phyloP scores from a whole-genome alignment of 345 rosid species.

The Eutrema yunnanense region DNA sequence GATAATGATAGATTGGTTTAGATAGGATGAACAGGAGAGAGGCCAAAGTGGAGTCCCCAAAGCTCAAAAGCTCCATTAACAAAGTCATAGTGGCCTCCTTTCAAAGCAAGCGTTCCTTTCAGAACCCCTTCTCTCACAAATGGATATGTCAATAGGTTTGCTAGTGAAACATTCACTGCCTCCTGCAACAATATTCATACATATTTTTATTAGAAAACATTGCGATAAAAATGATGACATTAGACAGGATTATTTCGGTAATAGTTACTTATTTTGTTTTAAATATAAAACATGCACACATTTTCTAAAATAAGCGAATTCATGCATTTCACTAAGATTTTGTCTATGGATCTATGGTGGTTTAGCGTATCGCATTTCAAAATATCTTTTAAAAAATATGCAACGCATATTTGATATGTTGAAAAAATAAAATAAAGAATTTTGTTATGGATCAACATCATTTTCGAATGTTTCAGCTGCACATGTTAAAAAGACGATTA shows the following conservation, averaged over 20 bases:
- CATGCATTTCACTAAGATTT: background rate
- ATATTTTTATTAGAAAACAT: background rate
- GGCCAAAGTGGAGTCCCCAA: slow-evolving; percentile 66
- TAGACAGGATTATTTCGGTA: background rate
- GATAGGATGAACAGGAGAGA: slow-evolving; percentile 55
- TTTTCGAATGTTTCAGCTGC: too few relatives aligned
- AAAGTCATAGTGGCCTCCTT: slow-evolving; percentile 75
- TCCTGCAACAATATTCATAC: slow-evolving; percentile 37
- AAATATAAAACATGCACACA: background rate
- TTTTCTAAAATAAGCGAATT: background rate
- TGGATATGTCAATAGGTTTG: slow-evolving; percentile 70
- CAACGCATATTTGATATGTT: too few relatives aligned
- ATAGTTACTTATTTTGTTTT: background rate
- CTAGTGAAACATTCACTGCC: slow-evolving; percentile 81
- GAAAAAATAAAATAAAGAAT: too few relatives aligned
- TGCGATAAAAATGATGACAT: background rate
- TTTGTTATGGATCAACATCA: too few relatives aligned
- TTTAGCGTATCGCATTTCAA: background rate
- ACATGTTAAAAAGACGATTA: too few relatives aligned
- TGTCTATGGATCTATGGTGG: background rate
- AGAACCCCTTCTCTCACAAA: slow-evolving; percentile 60
- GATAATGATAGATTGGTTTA: slow-evolving; percentile 36
- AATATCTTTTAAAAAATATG: too few relatives aligned
- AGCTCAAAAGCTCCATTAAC: slow-evolving; percentile 58
- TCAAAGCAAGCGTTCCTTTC: slow-evolving; percentile 43